A percentile compares a stretch with the other conserved stretches of the same genome.
Evolutionary conservation across 371 early-diverging fungal species (phyloP).

Genomic region (Dichotomocladium elegans): DNA sequence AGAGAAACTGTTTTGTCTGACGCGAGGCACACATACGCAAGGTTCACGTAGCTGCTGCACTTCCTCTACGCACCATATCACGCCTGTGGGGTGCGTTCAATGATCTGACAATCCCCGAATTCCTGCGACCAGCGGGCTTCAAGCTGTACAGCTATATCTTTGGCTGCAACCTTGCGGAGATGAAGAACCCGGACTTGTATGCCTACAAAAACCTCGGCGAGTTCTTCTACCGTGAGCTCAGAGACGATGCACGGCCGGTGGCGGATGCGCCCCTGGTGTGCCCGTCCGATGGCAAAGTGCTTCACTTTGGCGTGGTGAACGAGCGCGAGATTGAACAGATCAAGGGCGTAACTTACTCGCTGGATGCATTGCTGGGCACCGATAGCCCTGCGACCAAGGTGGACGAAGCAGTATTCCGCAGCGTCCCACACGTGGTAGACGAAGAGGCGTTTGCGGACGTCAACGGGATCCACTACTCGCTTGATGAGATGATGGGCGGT

Average conservation of each 20-base stretch:
- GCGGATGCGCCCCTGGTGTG: constrained; percentile 62
- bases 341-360: constrained; percentile 87
- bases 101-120: constrained; percentile 74
- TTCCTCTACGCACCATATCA: constrained; percentile 87
- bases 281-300: constrained; percentile 88
- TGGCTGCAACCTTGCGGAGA: constrained; percentile 91
- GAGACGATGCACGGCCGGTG: constrained; percentile 73
- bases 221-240: constrained; percentile 90
- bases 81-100: constrained; percentile 89
- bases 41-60: constrained; percentile 80
- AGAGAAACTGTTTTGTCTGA: too few species aligned
- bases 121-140: constrained; percentile 75
- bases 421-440: constrained; percentile 44
- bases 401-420: constrained; percentile 31
- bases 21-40: constrained; percentile 15
- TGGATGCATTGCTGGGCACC: constrained; percentile 85
- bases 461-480: constrained; percentile 88
- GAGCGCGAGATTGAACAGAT: constrained; percentile 83
- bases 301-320: constrained; percentile 85
- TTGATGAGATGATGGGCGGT: constrained; percentile 77
- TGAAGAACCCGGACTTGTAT: constrained; percentile 76
- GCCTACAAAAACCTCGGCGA: constrained; percentile 80
- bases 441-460: constrained; percentile 82
- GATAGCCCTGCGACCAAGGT: constrained; percentile 34
- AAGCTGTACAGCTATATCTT: constrained; percentile 79